Conservation (phyloP, 495 filamentous ascomycete genomes). For the Cercophora newfieldiana region DNA sequence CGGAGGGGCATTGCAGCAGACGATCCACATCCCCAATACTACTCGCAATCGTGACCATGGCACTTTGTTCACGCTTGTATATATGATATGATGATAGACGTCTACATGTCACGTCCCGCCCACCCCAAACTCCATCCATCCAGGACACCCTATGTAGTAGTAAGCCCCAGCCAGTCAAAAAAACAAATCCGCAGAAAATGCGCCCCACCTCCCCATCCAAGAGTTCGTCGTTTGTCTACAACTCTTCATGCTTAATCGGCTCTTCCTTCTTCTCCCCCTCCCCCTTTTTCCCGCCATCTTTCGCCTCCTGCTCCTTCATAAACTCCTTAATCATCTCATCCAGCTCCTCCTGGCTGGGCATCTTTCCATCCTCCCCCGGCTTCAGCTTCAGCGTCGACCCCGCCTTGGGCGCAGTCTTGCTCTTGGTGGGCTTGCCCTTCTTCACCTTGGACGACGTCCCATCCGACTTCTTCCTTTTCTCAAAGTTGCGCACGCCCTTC, state of each 20-base stretch:
- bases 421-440: constrained; percentile 46
- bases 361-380: constrained; percentile 42
- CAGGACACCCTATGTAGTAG: background rate
- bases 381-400: constrained; percentile 39
- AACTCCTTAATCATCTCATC: constrained; percentile 51
- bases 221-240: constrained; percentile 37
- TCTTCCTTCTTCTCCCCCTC: constrained; percentile 33
- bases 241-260: constrained; percentile 47
- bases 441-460: constrained; percentile 47
- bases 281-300: constrained; percentile 34
- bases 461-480: constrained; percentile 50
- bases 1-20: too few relatives aligned
- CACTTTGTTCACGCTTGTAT: background rate
- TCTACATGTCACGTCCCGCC: background rate
- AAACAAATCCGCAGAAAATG: background rate
- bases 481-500: constrained; percentile 66
- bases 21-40: too few relatives aligned
- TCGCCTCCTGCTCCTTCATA: constrained; percentile 39
- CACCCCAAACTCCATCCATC: background rate
- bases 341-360: constrained; percentile 46
- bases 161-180: background rate
- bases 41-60: too few relatives aligned
- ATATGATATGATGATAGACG: background rate
- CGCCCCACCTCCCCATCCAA: constrained; percentile 1
- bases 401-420: constrained; percentile 38